phyloP scores from a whole-genome alignment of 306 rosid species.

The Aeschynomene evenia region DNA sequence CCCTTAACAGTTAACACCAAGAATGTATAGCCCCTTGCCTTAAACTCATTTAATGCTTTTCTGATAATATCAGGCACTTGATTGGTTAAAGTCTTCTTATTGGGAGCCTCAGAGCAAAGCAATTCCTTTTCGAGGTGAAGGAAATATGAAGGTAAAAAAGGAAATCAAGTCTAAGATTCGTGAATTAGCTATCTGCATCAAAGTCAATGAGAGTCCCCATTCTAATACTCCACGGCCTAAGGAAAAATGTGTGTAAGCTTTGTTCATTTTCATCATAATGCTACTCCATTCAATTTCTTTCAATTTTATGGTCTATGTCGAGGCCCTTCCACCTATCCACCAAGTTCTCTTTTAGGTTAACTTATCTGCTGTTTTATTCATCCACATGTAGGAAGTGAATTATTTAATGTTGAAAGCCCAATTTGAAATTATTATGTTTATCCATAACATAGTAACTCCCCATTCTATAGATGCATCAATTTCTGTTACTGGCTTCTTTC shows the following conservation, averaged over 20 bases:
- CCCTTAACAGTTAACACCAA: background rate
- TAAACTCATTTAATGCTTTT: conserved; percentile 7
- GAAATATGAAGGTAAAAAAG: conserved; percentile 43
- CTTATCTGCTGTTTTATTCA: background rate
- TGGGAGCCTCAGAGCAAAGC: conserved; percentile 93
- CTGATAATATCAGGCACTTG: conserved; percentile 71
- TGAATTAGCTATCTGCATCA: conserved; percentile 57
- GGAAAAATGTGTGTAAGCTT: conserved; percentile 58
- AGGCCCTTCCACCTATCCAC: background rate
- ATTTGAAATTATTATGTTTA: conserved; percentile 1
- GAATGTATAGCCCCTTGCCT: background rate
- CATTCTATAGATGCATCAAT: background rate
- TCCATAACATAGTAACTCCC: background rate
- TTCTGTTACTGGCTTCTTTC: background rate
- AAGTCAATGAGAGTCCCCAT: conserved; percentile 43
- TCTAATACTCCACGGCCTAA: conserved; percentile 41
- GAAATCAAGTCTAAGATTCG: conserved; percentile 63
- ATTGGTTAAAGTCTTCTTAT: conserved; percentile 86
- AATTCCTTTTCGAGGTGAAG: conserved; percentile 76
- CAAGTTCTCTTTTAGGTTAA: background rate
- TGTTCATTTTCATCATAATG: conserved; percentile 17
- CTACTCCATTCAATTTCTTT: conserved; percentile 1
- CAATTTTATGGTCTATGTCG: background rate
- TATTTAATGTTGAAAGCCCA: background rate
- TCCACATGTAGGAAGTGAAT: background rate